These are phyloP conservation scores for Solanum chiquidenum DNA, from an alignment of 257 asterid genomes.

Conservation along the genomic window DNA sequence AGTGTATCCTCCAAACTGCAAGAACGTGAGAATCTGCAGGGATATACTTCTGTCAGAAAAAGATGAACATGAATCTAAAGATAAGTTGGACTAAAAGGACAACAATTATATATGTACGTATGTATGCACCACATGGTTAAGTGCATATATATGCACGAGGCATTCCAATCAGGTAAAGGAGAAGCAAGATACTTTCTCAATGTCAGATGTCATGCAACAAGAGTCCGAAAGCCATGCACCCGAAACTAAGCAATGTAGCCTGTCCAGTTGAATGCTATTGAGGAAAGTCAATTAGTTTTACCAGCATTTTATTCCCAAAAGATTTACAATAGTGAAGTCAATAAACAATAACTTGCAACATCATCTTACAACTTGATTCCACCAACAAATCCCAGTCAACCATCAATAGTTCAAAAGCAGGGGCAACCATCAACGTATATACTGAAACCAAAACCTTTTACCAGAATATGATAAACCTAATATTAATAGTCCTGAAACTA, in stretches of 20 bases:
- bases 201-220: neutral
- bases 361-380: neutral
- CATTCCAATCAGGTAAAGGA: neutral
- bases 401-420: neutral
- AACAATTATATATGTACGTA: neutral
- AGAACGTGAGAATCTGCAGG: conserved; percentile 71
- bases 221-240: neutral
- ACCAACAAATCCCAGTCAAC: neutral
- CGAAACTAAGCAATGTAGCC: neutral
- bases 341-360: neutral
- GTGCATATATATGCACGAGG: neutral
- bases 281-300: neutral
- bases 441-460: neutral
- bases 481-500: neutral
- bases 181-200: neutral
- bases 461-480: neutral
- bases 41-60: neutral
- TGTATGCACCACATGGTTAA: neutral
- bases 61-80: neutral
- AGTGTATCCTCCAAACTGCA: conserved; percentile 96
- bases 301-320: neutral
- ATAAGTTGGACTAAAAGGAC: neutral
- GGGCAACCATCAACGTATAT: neutral
- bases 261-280: neutral
- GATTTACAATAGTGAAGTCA: neutral